These are phyloP conservation scores for Cordyceps militaris DNA, from an alignment of 2,329 filamentous ascomycete species.

Conservation along the genomic window DNA sequence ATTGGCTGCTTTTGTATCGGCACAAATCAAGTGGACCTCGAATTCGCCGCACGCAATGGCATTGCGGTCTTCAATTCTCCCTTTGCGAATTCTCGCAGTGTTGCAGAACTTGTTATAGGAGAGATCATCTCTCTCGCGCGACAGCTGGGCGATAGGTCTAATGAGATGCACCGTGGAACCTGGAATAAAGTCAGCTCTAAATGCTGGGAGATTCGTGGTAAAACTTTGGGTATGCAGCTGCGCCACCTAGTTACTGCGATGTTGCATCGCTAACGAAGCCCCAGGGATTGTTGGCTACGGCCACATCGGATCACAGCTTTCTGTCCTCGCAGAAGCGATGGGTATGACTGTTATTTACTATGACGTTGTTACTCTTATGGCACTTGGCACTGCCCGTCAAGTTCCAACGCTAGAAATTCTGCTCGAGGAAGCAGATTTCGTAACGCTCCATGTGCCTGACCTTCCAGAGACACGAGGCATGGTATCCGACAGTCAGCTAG, in stretches of 20 bases:
- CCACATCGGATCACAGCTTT: constrained; percentile 93
- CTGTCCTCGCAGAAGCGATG: constrained; percentile 93
- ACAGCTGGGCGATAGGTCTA: constrained; percentile 87
- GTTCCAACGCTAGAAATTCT: constrained; percentile 71
- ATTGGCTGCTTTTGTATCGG: constrained; percentile 99
- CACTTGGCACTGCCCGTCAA: constrained; percentile 79
- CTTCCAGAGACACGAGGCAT: constrained; percentile 87
- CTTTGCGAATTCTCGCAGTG: constrained; percentile 94
- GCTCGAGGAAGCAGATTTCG: constrained; percentile 76
- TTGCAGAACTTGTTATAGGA: constrained; percentile 89
- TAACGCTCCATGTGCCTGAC: constrained; percentile 92
- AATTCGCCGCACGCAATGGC: constrained; percentile 73
- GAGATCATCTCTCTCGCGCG: constrained; percentile 90
- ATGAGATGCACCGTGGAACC: constrained; percentile 84
- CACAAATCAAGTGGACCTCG: constrained; percentile 88
- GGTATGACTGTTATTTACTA: constrained; percentile 98
- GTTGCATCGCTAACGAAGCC: neutral
- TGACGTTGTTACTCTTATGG: constrained; percentile 91
- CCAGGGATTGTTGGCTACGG: constrained; percentile 91
- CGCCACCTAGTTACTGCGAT: neutral
- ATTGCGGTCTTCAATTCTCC: constrained; percentile 99
- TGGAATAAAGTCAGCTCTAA: constrained; percentile 98
- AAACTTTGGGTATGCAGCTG: constrained; percentile 66
- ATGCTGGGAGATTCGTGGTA: constrained; percentile 98
- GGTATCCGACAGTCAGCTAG: constrained; percentile 73